phyloP scores from a whole-genome alignment of 768 basidiomycete species.

The Amanita rimosa region DNA sequence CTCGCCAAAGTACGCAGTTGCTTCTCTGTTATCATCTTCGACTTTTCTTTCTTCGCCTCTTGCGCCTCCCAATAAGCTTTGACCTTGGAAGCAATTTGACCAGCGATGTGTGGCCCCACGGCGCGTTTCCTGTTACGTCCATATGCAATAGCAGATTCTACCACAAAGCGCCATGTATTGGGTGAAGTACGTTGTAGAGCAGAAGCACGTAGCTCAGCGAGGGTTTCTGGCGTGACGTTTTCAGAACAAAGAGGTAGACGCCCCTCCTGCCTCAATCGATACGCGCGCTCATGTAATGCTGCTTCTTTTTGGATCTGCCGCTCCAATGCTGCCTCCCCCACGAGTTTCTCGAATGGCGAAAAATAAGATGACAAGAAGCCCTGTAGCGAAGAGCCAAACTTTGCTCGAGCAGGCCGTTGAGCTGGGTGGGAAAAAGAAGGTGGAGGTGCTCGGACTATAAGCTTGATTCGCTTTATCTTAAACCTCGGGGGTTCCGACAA shows the following conservation, averaged over 20 bases:
- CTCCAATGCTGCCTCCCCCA: constrained; percentile 20
- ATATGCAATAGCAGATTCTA: constrained; percentile 29
- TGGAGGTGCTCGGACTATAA: constrained; percentile 56
- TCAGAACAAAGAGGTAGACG: constrained; percentile 28
- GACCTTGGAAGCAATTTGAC: constrained; percentile 55
- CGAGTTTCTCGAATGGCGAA: constrained; percentile 37
- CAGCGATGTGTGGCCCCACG: constrained; percentile 27
- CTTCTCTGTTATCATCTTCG: constrained; percentile 51
- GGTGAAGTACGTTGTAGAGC: constrained; percentile 21
- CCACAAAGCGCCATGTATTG: constrained; percentile 52
- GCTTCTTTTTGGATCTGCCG: constrained; percentile 24
- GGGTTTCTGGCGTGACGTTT: constrained; percentile 10
- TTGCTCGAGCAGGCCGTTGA: constrained; percentile 49
- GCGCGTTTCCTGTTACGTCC: constrained; percentile 18
- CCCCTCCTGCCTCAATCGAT: constrained; percentile 22
- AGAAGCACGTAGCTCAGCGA: constrained; percentile 13
- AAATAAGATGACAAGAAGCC: constrained; percentile 54
- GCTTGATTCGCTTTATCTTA: constrained; percentile 52
- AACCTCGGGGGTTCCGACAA: constrained; percentile 12
- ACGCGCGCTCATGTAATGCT: constrained; percentile 12
- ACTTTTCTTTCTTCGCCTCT: constrained; percentile 50
- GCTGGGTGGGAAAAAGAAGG: constrained; percentile 51
- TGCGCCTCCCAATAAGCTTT: constrained; percentile 67
- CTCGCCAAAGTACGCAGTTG: constrained; percentile 57
- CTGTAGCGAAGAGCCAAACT: constrained; percentile 38